Evolutionary conservation across 345 rosid species (phyloP).

Genomic region (Murraya paniculata): DNA sequence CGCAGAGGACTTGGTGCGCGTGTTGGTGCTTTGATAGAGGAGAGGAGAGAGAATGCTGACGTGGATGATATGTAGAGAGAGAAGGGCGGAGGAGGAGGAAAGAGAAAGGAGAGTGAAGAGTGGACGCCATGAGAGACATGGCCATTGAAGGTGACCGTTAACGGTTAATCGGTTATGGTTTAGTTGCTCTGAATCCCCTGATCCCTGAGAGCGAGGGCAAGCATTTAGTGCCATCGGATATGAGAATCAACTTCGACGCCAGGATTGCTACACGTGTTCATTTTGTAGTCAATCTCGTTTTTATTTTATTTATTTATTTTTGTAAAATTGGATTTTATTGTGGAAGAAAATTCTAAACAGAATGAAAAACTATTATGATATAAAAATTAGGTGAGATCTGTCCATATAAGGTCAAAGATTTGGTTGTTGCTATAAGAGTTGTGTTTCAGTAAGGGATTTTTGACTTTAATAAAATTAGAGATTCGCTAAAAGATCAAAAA

Average conservation of each 20-base stretch:
- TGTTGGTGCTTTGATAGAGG: neutral
- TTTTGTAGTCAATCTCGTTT: neutral
- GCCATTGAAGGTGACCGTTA: conserved; percentile 13
- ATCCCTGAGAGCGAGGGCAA: neutral
- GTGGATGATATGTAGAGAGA: neutral
- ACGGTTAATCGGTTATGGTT: neutral
- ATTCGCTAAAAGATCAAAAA: no score
- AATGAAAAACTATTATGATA: no score
- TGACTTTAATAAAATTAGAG: no score
- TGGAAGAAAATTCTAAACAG: no score
- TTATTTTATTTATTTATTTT: neutral
- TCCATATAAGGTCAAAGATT: no score
- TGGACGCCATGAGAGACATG: conserved; percentile 25
- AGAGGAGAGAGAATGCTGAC: neutral
- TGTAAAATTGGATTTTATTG: no score
- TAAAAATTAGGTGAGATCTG: no score
- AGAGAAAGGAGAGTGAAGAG: conserved; percentile 10
- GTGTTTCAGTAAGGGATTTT: no score
- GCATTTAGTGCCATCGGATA: neutral
- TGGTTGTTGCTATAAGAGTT: no score
- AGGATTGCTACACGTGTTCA: neutral
- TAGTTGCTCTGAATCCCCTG: neutral
- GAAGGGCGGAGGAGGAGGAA: neutral
- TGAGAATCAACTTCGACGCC: neutral
- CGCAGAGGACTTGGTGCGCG: conserved; percentile 28